Conservation (phyloP, 352 stramenopile species). For the Phytophthora hibernalis region DNA sequence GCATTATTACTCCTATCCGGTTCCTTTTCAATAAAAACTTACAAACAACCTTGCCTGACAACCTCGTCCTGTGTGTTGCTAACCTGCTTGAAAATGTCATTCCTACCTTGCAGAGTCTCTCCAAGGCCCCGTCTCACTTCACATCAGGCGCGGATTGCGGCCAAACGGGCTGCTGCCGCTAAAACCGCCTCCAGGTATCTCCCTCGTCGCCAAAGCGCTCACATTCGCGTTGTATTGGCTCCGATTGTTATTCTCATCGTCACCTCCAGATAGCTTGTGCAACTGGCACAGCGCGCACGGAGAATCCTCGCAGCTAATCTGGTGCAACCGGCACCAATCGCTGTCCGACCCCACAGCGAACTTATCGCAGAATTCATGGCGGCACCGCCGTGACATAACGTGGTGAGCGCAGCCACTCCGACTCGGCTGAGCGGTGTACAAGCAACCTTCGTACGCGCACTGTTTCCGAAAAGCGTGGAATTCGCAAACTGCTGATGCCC, state of each 20-base stretch:
- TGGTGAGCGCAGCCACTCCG: constrained; percentile 59
- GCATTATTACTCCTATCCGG: neutral
- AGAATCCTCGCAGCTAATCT: constrained; percentile 55
- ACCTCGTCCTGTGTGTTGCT: neutral
- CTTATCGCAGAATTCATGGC: constrained; percentile 71
- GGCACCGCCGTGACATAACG: constrained; percentile 49
- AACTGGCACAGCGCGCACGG: constrained; percentile 64
- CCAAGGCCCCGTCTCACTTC: neutral
- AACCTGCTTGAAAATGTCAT: neutral
- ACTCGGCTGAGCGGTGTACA: constrained; percentile 40
- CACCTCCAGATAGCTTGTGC: constrained; percentile 28
- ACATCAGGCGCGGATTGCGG: constrained; percentile 27
- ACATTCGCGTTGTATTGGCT: constrained; percentile 30
- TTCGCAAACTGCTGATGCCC: constrained; percentile 61
- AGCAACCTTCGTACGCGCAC: constrained; percentile 68
- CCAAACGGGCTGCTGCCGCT: constrained; percentile 10
- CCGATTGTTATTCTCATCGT: constrained; percentile 37
- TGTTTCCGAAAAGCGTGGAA: constrained; percentile 58
- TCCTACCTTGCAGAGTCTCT: neutral
- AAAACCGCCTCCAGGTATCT: constrained; percentile 2
- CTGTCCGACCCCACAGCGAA: constrained; percentile 50
- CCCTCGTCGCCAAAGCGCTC: constrained; percentile 12
- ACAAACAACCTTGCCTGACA: neutral
- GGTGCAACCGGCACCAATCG: constrained; percentile 55
- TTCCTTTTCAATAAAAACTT: neutral